phyloP scores from a whole-genome alignment of 805 yeast species.

The Torulaspora microellipsoides region DNA sequence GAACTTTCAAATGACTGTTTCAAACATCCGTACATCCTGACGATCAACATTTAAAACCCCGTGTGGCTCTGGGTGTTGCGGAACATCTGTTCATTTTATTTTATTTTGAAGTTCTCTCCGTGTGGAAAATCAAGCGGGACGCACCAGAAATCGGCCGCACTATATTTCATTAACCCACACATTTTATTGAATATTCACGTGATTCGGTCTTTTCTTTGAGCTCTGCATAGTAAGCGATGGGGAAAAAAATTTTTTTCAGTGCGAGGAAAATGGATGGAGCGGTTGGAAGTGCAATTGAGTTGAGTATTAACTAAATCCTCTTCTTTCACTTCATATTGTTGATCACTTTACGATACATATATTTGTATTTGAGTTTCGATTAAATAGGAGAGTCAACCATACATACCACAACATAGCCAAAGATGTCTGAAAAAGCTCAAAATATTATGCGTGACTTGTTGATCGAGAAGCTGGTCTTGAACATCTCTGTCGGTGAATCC shows the following conservation, averaged over 20 bases:
- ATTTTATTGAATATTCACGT: not conserved
- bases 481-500: constrained; percentile 99
- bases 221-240: too few relatives aligned
- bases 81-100: too few relatives aligned
- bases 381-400: not conserved
- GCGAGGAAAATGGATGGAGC: too few relatives aligned
- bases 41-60: too few relatives aligned
- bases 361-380: too few relatives aligned
- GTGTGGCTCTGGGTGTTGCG: not conserved
- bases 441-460: constrained; percentile 98
- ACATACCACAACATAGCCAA: constrained; percentile 21
- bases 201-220: too few relatives aligned
- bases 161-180: not conserved
- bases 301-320: too few relatives aligned
- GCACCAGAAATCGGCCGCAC: not conserved
- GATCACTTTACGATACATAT: too few relatives aligned
- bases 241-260: too few relatives aligned
- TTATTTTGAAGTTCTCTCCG: too few relatives aligned
- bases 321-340: too few relatives aligned
- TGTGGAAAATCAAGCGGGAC: not conserved
- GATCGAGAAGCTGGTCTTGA: constrained; percentile 98
- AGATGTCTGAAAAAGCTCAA: constrained; percentile 57
- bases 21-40: not conserved
- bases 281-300: too few relatives aligned
- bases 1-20: not conserved